A percentile compares a stretch with the other conserved stretches of the same genome.
Evolutionary conservation across 2,329 filamentous ascomycete species (phyloP).

Genomic region (Penicillium sp.): DNA sequence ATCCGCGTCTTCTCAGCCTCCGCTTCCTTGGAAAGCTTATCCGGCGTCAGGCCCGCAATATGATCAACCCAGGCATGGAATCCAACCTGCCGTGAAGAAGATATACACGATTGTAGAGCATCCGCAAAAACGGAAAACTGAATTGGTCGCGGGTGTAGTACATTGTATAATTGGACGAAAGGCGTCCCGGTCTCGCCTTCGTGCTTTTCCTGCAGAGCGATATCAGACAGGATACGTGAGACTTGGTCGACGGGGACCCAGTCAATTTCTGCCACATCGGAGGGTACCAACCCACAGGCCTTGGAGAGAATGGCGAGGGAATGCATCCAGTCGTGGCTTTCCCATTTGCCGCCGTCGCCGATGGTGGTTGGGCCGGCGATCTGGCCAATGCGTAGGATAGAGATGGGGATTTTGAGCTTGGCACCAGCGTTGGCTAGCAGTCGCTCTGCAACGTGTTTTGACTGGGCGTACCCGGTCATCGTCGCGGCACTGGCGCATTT

Average conservation of each 20-base stretch:
- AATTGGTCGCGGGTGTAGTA: slow-evolving; percentile 15
- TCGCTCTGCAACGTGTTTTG: slow-evolving; percentile 19
- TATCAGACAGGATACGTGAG: slow-evolving; percentile 10
- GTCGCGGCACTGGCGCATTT: slow-evolving; percentile 9
- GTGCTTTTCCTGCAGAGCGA: slow-evolving; percentile 9
- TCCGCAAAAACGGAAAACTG: slow-evolving; percentile 12
- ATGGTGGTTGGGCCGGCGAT: slow-evolving; percentile 15
- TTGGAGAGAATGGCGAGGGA: slow-evolving; percentile 18
- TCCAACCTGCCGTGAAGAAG: slow-evolving; percentile 9
- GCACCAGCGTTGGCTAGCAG: slow-evolving; percentile 15
- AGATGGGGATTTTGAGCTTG: slow-evolving; percentile 16
- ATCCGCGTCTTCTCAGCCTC: slow-evolving; percentile 16
- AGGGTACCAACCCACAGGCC: slow-evolving; percentile 14
- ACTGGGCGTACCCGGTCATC: slow-evolving; percentile 16
- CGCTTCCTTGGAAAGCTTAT: slow-evolving; percentile 17
- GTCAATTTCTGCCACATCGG: slow-evolving; percentile 9
- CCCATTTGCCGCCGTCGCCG: slow-evolving; percentile 14
- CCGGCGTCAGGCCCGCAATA: slow-evolving; percentile 11
- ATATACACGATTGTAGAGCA: slow-evolving; percentile 13
- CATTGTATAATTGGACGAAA: slow-evolving; percentile 17
- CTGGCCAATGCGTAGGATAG: slow-evolving; percentile 16
- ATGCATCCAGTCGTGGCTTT: slow-evolving; percentile 18
- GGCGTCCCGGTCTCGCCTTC: slow-evolving; percentile 9
- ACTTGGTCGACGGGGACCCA: slow-evolving; percentile 20
- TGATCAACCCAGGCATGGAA: slow-evolving; percentile 16